Evolutionary conservation across 805 yeast genomes (phyloP), one percentile per base, ranked within the genome.

Genomic region (Metschnikowia lachancei): DNA sequence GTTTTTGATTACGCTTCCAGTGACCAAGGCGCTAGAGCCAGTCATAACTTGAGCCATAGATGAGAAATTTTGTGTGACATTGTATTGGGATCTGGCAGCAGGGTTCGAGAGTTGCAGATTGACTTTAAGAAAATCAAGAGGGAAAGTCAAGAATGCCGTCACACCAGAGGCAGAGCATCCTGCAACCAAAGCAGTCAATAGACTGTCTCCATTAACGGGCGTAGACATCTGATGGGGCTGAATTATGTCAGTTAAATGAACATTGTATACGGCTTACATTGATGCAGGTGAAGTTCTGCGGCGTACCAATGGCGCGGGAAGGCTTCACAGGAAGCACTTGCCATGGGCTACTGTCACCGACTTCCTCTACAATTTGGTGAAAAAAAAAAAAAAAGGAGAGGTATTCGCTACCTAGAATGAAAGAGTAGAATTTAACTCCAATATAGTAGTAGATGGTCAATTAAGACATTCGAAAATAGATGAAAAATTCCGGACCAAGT

Each of bases 21-120:
- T 53, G 31, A 88, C 85, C 49, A 89, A 64, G 0, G 95, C 88
- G 41, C 86, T 78, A 55, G 87, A 80, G 1, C 98, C 97, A 17
- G 65, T 67, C 57, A 60, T 67, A 17, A 70, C 41, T 35, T 71
- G 76, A 2, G 66, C 66, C 13, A 71, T 32, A 31, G 59, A 51
- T 2, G 73, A 64, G 39, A 58, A 58, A 50, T 63, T 67, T n/a
- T 66, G 64, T 6, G 66, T 66, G 13, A 67, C 62, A 26, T 63
- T 59, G 53, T 57, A 64, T 46, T 74, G 68, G 13, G 54, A 50
- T 55, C 72, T 66, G 19, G 67, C 64, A 14, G 62, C 59, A 13
- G 66, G 52, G 47, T 81, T 76, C 45, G 76, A 78, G 40, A 85
- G 66, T 57, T 85, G 92, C 24, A 77, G 66, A 16, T 78, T 78